Conservation (phyloP, 768 basidiomycete genomes). For the Suillus americanus region DNA sequence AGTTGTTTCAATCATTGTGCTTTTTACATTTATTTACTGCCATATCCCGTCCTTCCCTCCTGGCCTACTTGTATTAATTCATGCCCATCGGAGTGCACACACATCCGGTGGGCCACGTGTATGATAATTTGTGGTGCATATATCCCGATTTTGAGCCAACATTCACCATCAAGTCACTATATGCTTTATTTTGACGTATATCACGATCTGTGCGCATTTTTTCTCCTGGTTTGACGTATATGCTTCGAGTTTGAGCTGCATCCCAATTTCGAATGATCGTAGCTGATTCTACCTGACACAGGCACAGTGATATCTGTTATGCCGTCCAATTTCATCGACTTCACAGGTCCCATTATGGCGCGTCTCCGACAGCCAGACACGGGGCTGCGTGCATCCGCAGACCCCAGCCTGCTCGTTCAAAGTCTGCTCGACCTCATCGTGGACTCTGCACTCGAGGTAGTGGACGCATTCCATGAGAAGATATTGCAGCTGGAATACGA, state of each 20-base stretch:
- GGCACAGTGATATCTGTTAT: conserved; percentile 67
- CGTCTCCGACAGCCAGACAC: conserved; percentile 54
- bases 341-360: conserved; percentile 38
- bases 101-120: no score
- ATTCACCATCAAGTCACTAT: no score
- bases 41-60: background rate
- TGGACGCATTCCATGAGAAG: conserved; percentile 66
- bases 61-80: no score
- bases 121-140: no score
- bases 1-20: background rate
- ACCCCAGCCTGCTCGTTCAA: conserved; percentile 22
- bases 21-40: background rate
- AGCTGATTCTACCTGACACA: conserved; percentile 17
- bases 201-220: no score
- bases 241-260: no score
- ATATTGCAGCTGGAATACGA: conserved; percentile 61
- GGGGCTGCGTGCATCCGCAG: conserved; percentile 55
- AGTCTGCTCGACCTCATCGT: conserved; percentile 72
- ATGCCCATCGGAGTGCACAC: no score
- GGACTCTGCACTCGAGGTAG: conserved; percentile 64
- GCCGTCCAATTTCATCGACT: conserved; percentile 42
- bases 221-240: background rate
- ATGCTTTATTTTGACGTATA: no score
- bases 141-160: no score
- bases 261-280: background rate